Evolutionary conservation across 2,329 filamentous ascomycete genomes (phyloP), one percentile per base, ranked within the genome.

Genomic region (Verticillium albo-atrum): DNA sequence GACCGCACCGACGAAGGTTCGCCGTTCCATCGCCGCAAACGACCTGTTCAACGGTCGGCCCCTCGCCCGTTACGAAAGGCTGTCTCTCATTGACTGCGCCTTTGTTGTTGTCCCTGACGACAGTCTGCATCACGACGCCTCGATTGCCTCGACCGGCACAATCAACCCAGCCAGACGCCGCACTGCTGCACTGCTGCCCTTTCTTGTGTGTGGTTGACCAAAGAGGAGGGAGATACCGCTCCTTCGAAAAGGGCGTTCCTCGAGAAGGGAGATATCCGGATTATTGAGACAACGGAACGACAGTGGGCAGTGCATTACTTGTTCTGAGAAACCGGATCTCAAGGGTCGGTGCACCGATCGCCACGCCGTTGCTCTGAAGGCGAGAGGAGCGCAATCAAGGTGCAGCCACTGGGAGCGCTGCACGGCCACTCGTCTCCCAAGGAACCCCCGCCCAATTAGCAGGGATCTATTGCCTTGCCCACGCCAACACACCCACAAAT

Each of bases 401-500:
- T 32, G 30, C 42, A 23, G 42, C 42, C 42, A 50, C 42, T 50
- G 42, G 20, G 42, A 50, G 42, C n/a, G 42, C 42, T 50, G 42
- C 42, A 50, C 42, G 42, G 20, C 42, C 42, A 47, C 35, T 59
- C 37, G 62, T 64, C 59, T 61, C 62, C 62, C 57, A 60, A 63
- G 62, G 62, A 64, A 61, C 56, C 62, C 62, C 61, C 58, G 54
- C 60, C 32, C 54, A 56, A 42, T 37, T 37, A 50, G 53, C 27
- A 57, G 61, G 62, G 62, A 56, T 64, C 30, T 56, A 37, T 58
- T 23, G 42, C n/a, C 52, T 28, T 28, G 10, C 23, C 7, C 53
- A 34, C 53, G 54, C 59, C 58, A 57, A 61, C 59, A 54, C 57
- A 26, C 53, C 62, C 62, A 61, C 61, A 64, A 61, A 61, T 61